These are phyloP conservation scores for Chlamydomonas reinhardtii DNA, from an alignment of 163 green algal species.

Conservation along the genomic window DNA sequence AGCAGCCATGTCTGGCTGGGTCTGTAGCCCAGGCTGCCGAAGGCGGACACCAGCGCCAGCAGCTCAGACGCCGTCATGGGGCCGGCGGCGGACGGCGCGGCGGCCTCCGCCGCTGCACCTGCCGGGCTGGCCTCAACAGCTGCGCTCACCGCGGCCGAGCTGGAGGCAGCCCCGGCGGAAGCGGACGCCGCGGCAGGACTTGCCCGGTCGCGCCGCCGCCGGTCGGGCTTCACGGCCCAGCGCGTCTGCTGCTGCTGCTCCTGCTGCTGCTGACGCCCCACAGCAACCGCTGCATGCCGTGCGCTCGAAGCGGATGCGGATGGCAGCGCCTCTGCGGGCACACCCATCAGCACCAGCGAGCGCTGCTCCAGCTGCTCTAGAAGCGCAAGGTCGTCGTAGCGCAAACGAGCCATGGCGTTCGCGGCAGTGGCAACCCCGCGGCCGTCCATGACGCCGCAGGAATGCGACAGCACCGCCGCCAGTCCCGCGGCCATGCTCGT, in stretches of 20 bases:
- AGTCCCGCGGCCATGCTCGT: neutral
- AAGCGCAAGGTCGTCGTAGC: neutral
- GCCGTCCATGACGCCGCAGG: neutral
- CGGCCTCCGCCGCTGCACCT: too few species aligned
- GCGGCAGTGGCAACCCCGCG: neutral
- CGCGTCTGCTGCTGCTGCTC: too few species aligned
- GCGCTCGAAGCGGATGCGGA: neutral
- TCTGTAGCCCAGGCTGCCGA: conserved; percentile 4
- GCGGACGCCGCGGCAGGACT: too few species aligned
- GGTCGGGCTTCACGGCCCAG: too few species aligned
- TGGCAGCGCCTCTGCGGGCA: neutral
- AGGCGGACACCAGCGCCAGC: neutral
- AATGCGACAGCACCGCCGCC: neutral
- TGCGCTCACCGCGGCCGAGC: too few species aligned
- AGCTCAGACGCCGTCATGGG: neutral
- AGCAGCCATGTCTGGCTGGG: conserved; percentile 3
- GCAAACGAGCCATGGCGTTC: neutral
- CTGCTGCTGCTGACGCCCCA: too few species aligned
- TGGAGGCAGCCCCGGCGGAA: too few species aligned
- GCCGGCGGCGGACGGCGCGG: too few species aligned
- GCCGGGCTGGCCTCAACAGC: too few species aligned
- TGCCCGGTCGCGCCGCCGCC: too few species aligned
- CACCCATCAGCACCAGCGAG: conserved; percentile 10
- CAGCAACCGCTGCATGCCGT: too few species aligned
- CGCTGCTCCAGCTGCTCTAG: conserved; percentile 23